Evolutionary conservation across 805 yeast species (phyloP).

Genomic region (Metschnikowia sp.): DNA sequence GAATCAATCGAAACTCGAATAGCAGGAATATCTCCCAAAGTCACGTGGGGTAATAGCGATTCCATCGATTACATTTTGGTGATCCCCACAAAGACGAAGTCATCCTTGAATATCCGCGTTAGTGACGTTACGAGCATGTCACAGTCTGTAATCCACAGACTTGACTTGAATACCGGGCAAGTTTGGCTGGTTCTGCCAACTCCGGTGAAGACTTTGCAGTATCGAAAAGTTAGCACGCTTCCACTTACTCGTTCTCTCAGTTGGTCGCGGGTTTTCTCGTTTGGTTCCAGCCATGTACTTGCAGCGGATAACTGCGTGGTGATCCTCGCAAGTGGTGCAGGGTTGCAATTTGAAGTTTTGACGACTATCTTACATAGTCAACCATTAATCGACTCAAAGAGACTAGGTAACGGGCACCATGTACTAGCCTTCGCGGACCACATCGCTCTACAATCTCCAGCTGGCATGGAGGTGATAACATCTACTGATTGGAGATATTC

Average conservation of each 20-base stretch:
- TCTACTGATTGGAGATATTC: slow-evolving; percentile 5
- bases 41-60: slow-evolving; percentile 4
- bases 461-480: slow-evolving; percentile 7
- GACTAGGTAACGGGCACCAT: slow-evolving; percentile 1
- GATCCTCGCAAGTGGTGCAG: not conserved
- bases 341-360: not conserved
- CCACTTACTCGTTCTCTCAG: not conserved
- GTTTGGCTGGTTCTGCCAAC: slow-evolving; percentile 1
- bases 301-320: slow-evolving; percentile 10
- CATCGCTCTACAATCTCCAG: slow-evolving; percentile 8
- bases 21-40: not conserved
- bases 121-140: slow-evolving; percentile 1
- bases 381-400: slow-evolving; percentile 6
- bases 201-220: not conserved
- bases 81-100: not conserved
- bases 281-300: slow-evolving; percentile 9
- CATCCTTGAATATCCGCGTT: not conserved
- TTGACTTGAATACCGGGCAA: not conserved
- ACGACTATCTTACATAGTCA: slow-evolving; percentile 5
- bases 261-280: slow-evolving; percentile 5
- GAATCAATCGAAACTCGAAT: not conserved
- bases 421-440: slow-evolving; percentile 14
- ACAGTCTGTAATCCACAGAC: not conserved
- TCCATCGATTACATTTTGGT: slow-evolving; percentile 5
- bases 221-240: not conserved